Conservation (phyloP, 805 yeast genomes). For the Starmerella roubikii region DNA sequence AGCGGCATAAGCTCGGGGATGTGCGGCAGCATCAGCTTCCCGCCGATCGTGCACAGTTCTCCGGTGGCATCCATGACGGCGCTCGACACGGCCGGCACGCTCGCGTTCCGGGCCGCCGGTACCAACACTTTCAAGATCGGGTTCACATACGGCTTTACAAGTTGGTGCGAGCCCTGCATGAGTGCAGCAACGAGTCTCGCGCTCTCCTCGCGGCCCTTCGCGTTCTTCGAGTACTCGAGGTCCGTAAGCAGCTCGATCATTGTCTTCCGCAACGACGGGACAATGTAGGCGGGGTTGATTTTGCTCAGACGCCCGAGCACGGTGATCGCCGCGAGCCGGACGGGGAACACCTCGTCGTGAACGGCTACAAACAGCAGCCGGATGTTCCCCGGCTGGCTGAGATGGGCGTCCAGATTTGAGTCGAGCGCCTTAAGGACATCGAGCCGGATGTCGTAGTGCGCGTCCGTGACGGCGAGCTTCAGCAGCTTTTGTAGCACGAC, state of each 20-base stretch:
- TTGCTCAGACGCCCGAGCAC: conserved; percentile 73
- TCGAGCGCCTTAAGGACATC: conserved; percentile 65
- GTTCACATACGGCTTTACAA: conserved; percentile 81
- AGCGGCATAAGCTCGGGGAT: conserved; percentile 73
- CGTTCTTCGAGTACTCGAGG: conserved; percentile 64
- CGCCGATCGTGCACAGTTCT: conserved; percentile 76
- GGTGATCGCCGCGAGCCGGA: conserved; percentile 62
- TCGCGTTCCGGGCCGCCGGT: conserved; percentile 57
- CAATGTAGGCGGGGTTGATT: conserved; percentile 89
- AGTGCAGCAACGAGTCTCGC: conserved; percentile 61
- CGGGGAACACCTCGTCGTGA: conserved; percentile 78
- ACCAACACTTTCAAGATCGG: conserved; percentile 78
- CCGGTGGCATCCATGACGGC: conserved; percentile 80
- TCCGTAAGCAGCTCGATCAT: conserved; percentile 75
- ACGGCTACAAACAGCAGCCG: conserved; percentile 72
- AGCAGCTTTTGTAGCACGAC: conserved; percentile 71
- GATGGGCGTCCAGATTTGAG: conserved; percentile 71
- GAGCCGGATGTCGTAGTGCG: conserved; percentile 69
- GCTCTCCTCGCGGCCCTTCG: conserved; percentile 73
- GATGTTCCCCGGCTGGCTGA: conserved; percentile 88
- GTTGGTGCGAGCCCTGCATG: conserved; percentile 61
- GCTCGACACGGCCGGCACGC: conserved; percentile 64
- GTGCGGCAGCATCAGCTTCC: conserved; percentile 65
- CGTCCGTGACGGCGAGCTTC: conserved; percentile 77
- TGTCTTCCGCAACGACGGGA: conserved; percentile 80